Evolutionary conservation across 2,329 filamentous ascomycete species (phyloP), one percentile per base, ranked within the genome.

Genomic region (Microcera coccophila): DNA sequence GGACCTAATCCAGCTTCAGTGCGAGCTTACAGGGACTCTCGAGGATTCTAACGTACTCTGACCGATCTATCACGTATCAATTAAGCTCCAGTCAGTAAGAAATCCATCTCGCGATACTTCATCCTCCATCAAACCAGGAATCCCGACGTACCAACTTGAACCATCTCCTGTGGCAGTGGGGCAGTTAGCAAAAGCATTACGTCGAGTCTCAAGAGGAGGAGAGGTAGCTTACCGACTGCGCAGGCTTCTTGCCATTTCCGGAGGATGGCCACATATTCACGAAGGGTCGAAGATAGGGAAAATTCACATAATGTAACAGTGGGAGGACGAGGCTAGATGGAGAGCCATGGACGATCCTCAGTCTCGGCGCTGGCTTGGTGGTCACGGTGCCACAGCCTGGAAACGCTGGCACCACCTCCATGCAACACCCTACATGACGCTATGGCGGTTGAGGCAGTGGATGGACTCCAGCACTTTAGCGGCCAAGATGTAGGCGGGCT

Each of bases 141-240:
- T 39, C 36, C 26, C 42, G 42, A 75, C 76, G 61, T 84, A 97
- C 93, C 91, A 75, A 98, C 90, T 85, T 98, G 91, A 58, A 96
- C 88, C 93, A 98, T 98, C 78, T 98, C 93, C 89, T 97, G 74
- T 63, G 71, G 59, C 66, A 57, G 64, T 61, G 59, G 62, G 63
- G 63, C 54, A 55, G 62, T 68, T 56, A 69, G 62, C 55, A 59
- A 48, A 41, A 44, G 44, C 36, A 44, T 51, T 35, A 49, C 47
- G 37, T 42, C 52, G 45, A 54, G 50, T 50, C 55, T 45, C 45
- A 42, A 44, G 45, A 48, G 42, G 37, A 36, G 50, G 36, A 47
- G 29, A 8, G 29, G n/a, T 8, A 32, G 66, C 75, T 63, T 71
- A 89, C 85, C 80, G 87, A 84, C 62, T 84, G 80, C 53, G 77